Conservation (phyloP, 106 monocot genomes). For the Acanthochlamys bracteata region DNA sequence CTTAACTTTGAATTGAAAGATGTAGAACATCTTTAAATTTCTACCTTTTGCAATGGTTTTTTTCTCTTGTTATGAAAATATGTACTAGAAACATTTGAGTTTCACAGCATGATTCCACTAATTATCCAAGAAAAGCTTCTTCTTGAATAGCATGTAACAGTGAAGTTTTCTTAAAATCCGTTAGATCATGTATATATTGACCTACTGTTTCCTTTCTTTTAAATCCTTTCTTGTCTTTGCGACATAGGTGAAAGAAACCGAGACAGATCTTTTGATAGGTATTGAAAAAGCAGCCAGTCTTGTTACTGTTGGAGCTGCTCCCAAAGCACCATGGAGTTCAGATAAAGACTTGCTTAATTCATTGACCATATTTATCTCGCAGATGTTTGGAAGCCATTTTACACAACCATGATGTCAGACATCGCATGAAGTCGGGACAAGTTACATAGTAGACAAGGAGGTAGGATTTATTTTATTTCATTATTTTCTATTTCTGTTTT, state of each 20-base stretch:
- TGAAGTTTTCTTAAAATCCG: too few species aligned
- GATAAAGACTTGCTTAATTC: conserved; percentile 38
- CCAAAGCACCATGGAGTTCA: conserved; percentile 33
- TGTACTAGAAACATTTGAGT: not conserved
- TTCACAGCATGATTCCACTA: not conserved
- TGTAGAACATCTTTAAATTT: too few species aligned
- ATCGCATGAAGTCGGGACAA: not conserved
- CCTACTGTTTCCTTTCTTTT: not conserved
- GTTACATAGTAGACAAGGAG: not conserved
- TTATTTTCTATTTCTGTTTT: not conserved
- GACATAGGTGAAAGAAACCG: conserved; percentile 39
- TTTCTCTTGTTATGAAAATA: too few species aligned
- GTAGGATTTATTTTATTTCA: not conserved
- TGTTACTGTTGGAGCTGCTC: conserved; percentile 18
- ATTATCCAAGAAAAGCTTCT: too few species aligned
- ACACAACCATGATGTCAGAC: not conserved
- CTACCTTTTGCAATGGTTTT: too few species aligned
- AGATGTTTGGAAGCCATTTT: not conserved
- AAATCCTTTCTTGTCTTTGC: not conserved
- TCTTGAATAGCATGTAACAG: too few species aligned
- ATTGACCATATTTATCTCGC: not conserved
- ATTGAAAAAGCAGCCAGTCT: conserved; percentile 29
- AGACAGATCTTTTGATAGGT: conserved; percentile 33
- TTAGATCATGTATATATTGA: too few species aligned
- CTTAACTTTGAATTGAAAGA: too few species aligned